A percentile compares a stretch with the other conserved stretches of the same genome.
These are phyloP conservation scores for Salinomyces thailandicus DNA, from an alignment of 2,329 filamentous ascomycete species.

Conservation along the genomic window DNA sequence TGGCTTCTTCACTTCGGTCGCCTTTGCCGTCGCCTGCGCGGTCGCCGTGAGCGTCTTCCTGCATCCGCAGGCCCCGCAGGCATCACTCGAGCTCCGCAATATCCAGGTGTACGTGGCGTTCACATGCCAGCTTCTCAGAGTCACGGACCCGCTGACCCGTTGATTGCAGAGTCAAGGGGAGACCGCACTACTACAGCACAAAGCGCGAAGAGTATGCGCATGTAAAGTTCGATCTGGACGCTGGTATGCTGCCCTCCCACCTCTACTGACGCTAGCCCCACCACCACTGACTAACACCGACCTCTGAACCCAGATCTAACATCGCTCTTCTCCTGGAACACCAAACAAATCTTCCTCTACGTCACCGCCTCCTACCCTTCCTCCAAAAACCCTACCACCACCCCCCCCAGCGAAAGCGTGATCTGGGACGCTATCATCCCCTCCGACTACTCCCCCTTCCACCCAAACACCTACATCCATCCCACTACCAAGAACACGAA, in stretches of 20 bases:
- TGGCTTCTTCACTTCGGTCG: conserved; percentile 94
- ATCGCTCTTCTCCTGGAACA: conserved; percentile 97
- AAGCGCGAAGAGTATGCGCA: conserved; percentile 95
- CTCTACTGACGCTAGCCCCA: background rate
- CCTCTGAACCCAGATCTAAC: conserved; percentile 57
- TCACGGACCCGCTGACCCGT: too few species aligned
- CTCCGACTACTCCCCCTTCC: conserved; percentile 49
- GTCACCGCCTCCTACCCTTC: conserved; percentile 65
- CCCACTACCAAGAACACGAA: conserved; percentile 30
- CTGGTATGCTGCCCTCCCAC: conserved; percentile 38
- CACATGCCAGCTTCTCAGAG: background rate
- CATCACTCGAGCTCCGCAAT: conserved; percentile 57
- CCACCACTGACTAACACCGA: conserved; percentile 6
- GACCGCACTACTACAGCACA: conserved; percentile 88
- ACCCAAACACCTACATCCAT: conserved; percentile 43
- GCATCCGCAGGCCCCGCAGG: conserved; percentile 56
- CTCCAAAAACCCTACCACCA: conserved; percentile 24
- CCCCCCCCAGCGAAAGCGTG: conserved; percentile 53
- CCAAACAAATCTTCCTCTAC: conserved; percentile 95
- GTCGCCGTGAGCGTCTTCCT: conserved; percentile 73
- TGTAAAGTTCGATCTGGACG: conserved; percentile 84
- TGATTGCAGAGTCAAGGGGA: conserved; percentile 69
- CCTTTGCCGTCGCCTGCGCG: conserved; percentile 66
- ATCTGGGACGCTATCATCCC: conserved; percentile 97
- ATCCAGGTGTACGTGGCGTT: conserved; percentile 70